Evolutionary conservation across 2,329 filamentous ascomycete species (phyloP).

Genomic region (Celoporthe dispersa): DNA sequence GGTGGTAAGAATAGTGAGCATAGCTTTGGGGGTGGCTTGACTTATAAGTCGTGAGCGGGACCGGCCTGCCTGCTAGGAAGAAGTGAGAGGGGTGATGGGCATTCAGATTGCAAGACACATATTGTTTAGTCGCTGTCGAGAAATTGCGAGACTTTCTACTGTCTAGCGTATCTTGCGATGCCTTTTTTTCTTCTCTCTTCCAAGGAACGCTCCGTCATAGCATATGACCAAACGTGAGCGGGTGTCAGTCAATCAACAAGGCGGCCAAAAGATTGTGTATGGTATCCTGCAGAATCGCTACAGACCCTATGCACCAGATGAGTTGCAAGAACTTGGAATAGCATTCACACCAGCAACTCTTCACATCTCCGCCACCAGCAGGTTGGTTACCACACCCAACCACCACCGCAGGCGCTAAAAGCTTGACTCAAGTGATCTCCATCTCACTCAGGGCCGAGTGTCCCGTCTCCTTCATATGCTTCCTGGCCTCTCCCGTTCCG

Average conservation of each 20-base stretch:
- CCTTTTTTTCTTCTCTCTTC: not conserved
- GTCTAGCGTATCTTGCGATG: not conserved
- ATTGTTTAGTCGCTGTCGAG: not conserved
- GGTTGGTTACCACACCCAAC: not conserved
- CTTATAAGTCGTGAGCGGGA: slow-evolving; percentile 43
- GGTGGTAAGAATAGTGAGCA: slow-evolving; percentile 52
- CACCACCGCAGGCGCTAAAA: not conserved
- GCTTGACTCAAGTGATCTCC: slow-evolving; percentile 32
- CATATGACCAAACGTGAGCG: not conserved
- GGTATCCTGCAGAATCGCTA: not conserved
- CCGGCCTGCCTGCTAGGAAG: no score
- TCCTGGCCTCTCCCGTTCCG: slow-evolving; percentile 65
- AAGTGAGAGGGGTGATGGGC: no score
- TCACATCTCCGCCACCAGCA: not conserved
- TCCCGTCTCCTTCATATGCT: slow-evolving; percentile 66
- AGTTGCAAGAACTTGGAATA: not conserved
- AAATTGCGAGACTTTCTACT: not conserved
- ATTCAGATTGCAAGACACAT: not conserved
- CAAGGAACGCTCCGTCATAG: not conserved
- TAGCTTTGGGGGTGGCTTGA: slow-evolving; percentile 57
- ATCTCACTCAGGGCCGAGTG: slow-evolving; percentile 52
- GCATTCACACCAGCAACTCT: not conserved
- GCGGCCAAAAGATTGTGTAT: not conserved
- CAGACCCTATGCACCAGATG: not conserved
- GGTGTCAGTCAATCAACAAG: not conserved